Conservation (phyloP, 176 grass and related monocot genomes). For the barley (Hordeum vulgare) region DNA sequence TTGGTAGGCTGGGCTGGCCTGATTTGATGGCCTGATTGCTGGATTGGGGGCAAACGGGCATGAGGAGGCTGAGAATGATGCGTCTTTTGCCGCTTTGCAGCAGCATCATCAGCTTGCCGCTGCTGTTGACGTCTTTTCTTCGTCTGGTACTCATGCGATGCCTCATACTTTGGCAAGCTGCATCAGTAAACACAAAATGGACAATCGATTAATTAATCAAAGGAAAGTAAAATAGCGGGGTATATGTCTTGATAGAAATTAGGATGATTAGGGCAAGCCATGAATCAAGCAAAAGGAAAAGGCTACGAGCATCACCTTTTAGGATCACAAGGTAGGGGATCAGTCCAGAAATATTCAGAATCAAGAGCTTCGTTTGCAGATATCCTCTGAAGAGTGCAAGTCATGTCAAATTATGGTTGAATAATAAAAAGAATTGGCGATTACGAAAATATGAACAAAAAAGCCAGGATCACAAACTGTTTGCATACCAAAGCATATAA, state of each 20-base stretch:
- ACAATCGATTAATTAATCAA: neutral
- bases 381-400: conserved; percentile 50
- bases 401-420: conserved; percentile 17
- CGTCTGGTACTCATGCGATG: conserved; percentile 60
- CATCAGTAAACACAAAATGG: neutral
- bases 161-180: conserved; percentile 73
- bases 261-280: neutral
- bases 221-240: too few species aligned
- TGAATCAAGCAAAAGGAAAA: neutral
- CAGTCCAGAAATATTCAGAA: conserved; percentile 75
- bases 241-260: neutral
- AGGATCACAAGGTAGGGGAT: conserved; percentile 72
- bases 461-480: neutral
- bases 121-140: conserved; percentile 72
- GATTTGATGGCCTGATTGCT: conserved; percentile 50
- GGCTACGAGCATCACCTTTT: conserved; percentile 39
- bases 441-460: neutral
- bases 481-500: neutral
- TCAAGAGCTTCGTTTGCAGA: conserved; percentile 68
- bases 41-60: conserved; percentile 54
- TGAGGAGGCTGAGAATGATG: conserved; percentile 55
- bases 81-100: conserved; percentile 55
- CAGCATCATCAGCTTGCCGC: conserved; percentile 61
- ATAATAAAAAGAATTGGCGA: neutral
- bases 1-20: conserved; percentile 53